Base-by-base conservation (phyloP, 179 eudicot genomes). In the Drosera spatulata region DNA sequence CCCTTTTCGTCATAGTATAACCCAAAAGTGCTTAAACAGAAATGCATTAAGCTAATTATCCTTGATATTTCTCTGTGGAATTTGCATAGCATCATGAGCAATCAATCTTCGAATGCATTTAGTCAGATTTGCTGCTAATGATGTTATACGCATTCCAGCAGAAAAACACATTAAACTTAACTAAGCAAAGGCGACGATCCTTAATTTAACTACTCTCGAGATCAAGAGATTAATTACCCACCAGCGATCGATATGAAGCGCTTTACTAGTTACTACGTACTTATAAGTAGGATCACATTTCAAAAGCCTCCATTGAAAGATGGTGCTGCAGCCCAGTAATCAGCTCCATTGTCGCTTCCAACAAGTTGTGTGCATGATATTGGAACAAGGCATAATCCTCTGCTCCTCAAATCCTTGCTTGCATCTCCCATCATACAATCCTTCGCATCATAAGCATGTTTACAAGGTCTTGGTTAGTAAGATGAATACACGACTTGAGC, bases 371-470 rank as follows among this genome's bases (percentile, higher is more conserved):
- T 82, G 78, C 83, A 83, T 33, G 95, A 82, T 38, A 80, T 63
- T 8, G 98, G 98, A 66, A 91, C 96, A 83, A 91, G 78, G 67
- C 98, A 86, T 63, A 91, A 52, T 41, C 98, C 98, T 76, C 81
- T 77, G 70, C 95, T 86, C 73, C 75, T 81, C 78, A 88, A 76
- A 65, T 89, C 98, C 63, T 55, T 83, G 42, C 48, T 45, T 56
- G 41, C 79, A 51, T 73, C 85, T 53, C 62, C 56, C 10, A 51
- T 64, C 1, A 60, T 74, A 77, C 79, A 63, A 62, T 62, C 56
- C 66, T 62, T 22, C 47, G n/a, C 33, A 13, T 6, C 10, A 45
- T 10, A 45, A 6, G 49, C 53, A 50, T 50, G n/a, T 10, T 50
- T 50, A 10, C 10, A 50, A 50, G 62, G 33, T 22, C 33, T 22